These are phyloP conservation scores for Neonectria sp. DNA, from an alignment of 2,329 filamentous ascomycete genomes.

Conservation along the genomic window DNA sequence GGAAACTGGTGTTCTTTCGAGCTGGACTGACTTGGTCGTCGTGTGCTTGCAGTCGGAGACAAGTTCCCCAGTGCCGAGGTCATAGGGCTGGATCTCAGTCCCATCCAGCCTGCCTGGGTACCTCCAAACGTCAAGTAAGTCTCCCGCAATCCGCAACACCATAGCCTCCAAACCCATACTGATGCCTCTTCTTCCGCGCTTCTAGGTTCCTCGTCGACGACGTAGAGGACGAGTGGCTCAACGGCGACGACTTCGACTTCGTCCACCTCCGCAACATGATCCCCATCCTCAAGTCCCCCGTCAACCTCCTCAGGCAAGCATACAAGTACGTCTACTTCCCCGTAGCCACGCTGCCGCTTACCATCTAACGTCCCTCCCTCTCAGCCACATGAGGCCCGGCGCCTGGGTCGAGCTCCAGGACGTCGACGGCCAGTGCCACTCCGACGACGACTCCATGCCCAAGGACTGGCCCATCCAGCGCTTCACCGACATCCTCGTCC, in stretches of 20 bases:
- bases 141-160: background rate
- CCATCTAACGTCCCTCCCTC: background rate
- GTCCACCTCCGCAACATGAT: conserved; percentile 72
- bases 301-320: conserved; percentile 48
- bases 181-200: conserved; percentile 37
- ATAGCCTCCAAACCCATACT: too few relatives aligned
- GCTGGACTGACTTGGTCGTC: conserved; percentile 15
- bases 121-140: conserved; percentile 55
- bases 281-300: conserved; percentile 54
- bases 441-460: conserved; percentile 54
- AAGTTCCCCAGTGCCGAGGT: conserved; percentile 61
- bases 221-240: conserved; percentile 62
- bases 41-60: conserved; percentile 51
- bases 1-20: conserved; percentile 48
- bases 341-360: background rate
- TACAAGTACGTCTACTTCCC: conserved; percentile 55
- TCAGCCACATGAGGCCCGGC: conserved; percentile 58
- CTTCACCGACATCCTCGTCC: conserved; percentile 53
- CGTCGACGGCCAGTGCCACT: conserved; percentile 57
- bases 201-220: conserved; percentile 56
- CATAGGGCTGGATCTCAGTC: conserved; percentile 68
- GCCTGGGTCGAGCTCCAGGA: conserved; percentile 64
- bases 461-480: conserved; percentile 52
- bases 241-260: conserved; percentile 67
- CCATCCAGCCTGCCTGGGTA: conserved; percentile 71